Base-by-base conservation (phyloP, 192 early-diverging fungal genomes). In the Pilaira anomala region DNA sequence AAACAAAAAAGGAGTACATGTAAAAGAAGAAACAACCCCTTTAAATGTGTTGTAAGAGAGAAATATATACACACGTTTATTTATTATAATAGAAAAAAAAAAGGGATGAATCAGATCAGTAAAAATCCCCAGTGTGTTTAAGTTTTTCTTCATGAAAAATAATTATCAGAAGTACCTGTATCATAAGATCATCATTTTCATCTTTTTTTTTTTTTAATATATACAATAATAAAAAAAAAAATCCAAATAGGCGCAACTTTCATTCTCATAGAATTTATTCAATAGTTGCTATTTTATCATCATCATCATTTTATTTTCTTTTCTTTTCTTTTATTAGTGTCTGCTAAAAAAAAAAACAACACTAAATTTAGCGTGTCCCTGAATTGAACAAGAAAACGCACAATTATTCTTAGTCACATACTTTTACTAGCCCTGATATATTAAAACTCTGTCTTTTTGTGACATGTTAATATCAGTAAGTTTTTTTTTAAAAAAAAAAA, bases 111-210 rank as follows among this genome's bases (percentile, higher is more conserved):
- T 46, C 44, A 46, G 44, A 46, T 16, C 44, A 46, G 18, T 18
- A 46, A 19, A 40, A 46, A 46, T 46, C 44, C 44, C 18, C 44
- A 46, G 44, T 46, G 33, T 36, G 44, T 46, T 46, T 18, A 16
- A 40, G 18, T 6, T 46, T 46, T 16, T 46, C 44, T 46, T 46
- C 44, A 46, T 46, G 12, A 40, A 8, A 40, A 40, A 8, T 8
- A 16, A 6, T 46, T 46, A 46, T 46, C 44, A 46, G 44, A 46
- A 46, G 44, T 46, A 46, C 44, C 44, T 46, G 44, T 46, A 46
- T 36, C 33, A 46, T 16, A 19, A 46, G 44, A 46, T 46, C 44
- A 46, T 46, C 44, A 46, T 46, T 18, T 46, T 46, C 44, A 46
- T 18, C 44, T 1, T 18, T 46, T 16, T 46, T 13, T 46, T 18